Conservation (phyloP, 805 yeast species). For the Saturnispora silvae region DNA sequence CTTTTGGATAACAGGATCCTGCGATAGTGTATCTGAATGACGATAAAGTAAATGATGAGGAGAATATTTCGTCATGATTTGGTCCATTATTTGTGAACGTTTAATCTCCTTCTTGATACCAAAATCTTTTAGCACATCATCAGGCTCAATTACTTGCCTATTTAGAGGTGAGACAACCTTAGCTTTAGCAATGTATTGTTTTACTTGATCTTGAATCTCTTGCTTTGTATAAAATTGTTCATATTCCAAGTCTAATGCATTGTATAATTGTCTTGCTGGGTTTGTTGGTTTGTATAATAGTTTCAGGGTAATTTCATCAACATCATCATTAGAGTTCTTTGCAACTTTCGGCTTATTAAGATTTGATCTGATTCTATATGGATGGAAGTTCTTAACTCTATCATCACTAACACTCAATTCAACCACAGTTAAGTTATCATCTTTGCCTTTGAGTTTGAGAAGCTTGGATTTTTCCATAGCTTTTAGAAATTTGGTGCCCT, state of each 20-base stretch:
- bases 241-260: constrained; percentile 29
- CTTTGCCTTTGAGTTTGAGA: constrained; percentile 70
- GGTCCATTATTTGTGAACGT: constrained; percentile 10
- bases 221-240: constrained; percentile 37
- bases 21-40: constrained; percentile 16
- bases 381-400: constrained; percentile 47
- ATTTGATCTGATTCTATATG: constrained; percentile 45
- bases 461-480: constrained; percentile 72
- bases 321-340: constrained; percentile 8
- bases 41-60: constrained; percentile 9
- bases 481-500: constrained; percentile 74
- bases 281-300: constrained; percentile 48
- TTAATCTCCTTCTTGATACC: constrained; percentile 28
- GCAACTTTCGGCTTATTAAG: neutral
- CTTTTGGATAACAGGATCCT: constrained; percentile 11
- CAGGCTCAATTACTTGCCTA: constrained; percentile 44
- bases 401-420: constrained; percentile 35
- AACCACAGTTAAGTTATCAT: constrained; percentile 60
- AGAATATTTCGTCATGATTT: constrained; percentile 7
- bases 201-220: constrained; percentile 45
- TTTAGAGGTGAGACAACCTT: constrained; percentile 38
- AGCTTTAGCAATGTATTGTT: constrained; percentile 45
- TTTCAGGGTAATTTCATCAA: constrained; percentile 19
- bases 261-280: constrained; percentile 36
- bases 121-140: constrained; percentile 36